Evolutionary conservation across 768 basidiomycete genomes (phyloP), one percentile per base, ranked within the genome.

Genomic region (Mycena belliarum): DNA sequence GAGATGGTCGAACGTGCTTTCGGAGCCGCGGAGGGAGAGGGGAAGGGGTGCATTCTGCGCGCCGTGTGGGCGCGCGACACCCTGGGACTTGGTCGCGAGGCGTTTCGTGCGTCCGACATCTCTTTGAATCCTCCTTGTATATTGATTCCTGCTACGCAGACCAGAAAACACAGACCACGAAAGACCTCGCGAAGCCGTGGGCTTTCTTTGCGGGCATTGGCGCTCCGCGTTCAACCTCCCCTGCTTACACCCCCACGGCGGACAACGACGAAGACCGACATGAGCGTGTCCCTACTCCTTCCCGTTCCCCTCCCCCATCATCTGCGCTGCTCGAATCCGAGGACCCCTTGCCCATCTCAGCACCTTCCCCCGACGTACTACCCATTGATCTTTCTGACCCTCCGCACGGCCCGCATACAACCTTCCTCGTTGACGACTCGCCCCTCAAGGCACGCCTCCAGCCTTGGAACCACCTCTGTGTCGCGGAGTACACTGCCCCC

Each of bases 31-130:
- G 60, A 61, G 29, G 57, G 60, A 10, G 59, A 43, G 14, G 61
- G 57, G 4, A 37, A 23, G 12, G 61, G 59, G 15, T 51, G 55
- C 9, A 65, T 69, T 18, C 70, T 92, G 10, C 72, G 82, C 14
- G 88, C 85, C 0, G 76, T 92, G 0, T 94, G 92, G 92, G 89
- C 89, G 16, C 75, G 93, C 51, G 90, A 89, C 66, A 88, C 87
- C 14, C 72, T 94, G 0, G 92, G 91, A 1, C 69, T 94, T 21
- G 76, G 72, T 4, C 63, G 74, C 16, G 72, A 69, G 21, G 82
- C 87, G 18, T 95, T 91, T 66, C 59, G 92, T 93, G 66, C 71
- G 91, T 48, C 29, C 7, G 7, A 8, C 16, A 15, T 15, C 12
- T 15, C 45, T 29, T 46, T 32, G 28, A 6, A 20, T 46, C 29